A percentile compares a stretch with the other conserved stretches of the same genome.
phyloP scores from a whole-genome alignment of 768 basidiomycete species.

The Terana coerulea region DNA sequence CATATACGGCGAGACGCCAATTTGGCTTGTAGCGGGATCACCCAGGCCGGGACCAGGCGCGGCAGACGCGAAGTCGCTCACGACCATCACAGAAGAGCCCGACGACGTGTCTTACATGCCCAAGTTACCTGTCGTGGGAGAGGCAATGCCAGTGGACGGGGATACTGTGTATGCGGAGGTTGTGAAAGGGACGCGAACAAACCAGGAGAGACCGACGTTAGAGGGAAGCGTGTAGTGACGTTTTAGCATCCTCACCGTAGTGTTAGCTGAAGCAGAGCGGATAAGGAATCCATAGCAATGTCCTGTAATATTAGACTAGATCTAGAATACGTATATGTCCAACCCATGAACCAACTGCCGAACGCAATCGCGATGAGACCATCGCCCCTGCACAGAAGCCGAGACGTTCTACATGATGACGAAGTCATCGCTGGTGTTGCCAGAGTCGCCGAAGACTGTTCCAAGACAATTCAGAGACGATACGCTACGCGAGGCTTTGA shows the following conservation, averaged over 20 bases:
- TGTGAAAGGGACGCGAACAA: background rate
- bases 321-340: too few species aligned
- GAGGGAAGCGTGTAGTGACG: background rate
- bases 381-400: too few species aligned
- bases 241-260: too few species aligned
- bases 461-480: background rate
- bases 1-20: slow-evolving; percentile 11
- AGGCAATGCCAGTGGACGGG: background rate
- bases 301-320: too few species aligned
- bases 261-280: too few species aligned
- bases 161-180: background rate
- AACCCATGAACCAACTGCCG: too few species aligned
- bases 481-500: too few species aligned
- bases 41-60: background rate
- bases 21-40: slow-evolving; percentile 2
- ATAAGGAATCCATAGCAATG: too few species aligned
- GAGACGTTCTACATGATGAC: too few species aligned
- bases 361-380: too few species aligned
- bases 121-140: slow-evolving; percentile 1
- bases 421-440: slow-evolving; percentile 29
- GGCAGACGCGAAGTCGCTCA: too few species aligned
- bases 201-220: background rate
- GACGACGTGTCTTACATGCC: background rate
- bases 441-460: slow-evolving; percentile 47
- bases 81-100: background rate